These are phyloP conservation scores for Puccinia novopanici DNA, from an alignment of 1,284 basidiomycete genomes.

Conservation along the genomic window DNA sequence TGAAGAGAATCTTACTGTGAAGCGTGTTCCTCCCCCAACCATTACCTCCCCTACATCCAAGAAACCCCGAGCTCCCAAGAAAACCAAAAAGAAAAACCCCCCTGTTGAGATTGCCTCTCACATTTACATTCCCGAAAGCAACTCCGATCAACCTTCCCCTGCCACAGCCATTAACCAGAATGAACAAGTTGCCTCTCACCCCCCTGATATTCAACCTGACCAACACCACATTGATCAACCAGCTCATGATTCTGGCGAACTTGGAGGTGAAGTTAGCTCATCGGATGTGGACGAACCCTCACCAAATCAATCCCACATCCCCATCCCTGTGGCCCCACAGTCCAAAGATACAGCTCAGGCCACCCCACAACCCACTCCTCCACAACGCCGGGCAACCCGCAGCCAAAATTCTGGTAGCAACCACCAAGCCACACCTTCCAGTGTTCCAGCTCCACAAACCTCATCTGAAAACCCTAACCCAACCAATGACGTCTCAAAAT, in stretches of 20 bases:
- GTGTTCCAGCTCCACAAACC: background rate
- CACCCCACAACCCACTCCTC: background rate
- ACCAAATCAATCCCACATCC: background rate
- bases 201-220: background rate
- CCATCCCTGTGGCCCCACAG: too few species aligned
- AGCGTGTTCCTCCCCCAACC: conserved; percentile 1
- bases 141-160: background rate
- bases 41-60: background rate
- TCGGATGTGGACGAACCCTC: background rate
- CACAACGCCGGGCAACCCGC: background rate
- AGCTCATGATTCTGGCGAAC: background rate
- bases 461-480: background rate
- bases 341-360: too few species aligned
- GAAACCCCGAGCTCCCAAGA: background rate
- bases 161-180: background rate
- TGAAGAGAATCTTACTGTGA: background rate
- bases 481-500: background rate
- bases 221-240: background rate
- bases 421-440: background rate
- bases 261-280: background rate
- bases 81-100: background rate
- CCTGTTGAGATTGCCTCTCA: background rate
- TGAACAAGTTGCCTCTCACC: background rate
- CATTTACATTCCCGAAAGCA: background rate
- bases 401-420: background rate